These are phyloP conservation scores for Vitis vinifera DNA, from an alignment of 164 flowering plant species.

Conservation along the genomic window DNA sequence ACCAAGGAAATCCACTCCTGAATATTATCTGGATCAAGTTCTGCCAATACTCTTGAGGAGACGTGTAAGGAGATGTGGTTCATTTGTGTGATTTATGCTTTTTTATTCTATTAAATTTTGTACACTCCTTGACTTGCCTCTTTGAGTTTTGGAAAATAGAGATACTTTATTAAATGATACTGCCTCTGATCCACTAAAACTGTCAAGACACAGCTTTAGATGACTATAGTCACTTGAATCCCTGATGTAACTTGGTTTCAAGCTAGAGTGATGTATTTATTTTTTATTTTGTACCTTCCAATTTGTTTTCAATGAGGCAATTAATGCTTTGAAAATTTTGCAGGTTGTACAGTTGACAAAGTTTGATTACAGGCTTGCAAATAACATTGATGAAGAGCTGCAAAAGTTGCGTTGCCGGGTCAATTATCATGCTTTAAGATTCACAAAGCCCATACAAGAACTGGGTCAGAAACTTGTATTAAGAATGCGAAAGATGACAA, in stretches of 20 bases:
- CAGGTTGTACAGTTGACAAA: conserved; percentile 97
- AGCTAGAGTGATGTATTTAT: no score
- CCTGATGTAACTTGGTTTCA: not conserved
- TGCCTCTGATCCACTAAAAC: not conserved
- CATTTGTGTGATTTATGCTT: conserved; percentile 3
- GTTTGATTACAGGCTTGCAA: conserved; percentile 94
- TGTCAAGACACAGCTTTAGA: not conserved
- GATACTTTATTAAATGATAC: no score
- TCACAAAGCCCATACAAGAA: conserved; percentile 69
- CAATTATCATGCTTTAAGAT: conserved; percentile 87
- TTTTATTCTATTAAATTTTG: not conserved
- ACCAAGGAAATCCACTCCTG: conserved; percentile 90
- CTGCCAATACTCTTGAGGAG: conserved; percentile 88
- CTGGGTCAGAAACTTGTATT: conserved; percentile 69
- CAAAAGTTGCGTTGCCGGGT: conserved; percentile 95
- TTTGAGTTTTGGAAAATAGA: no score
- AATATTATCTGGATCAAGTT: conserved; percentile 87
- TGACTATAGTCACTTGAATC: not conserved
- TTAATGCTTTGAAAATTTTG: conserved; percentile 17
- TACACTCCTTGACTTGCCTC: no score
- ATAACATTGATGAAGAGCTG: conserved; percentile 66
- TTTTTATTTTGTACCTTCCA: no score
- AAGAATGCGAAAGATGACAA: conserved; percentile 70
- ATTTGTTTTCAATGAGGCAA: not conserved
- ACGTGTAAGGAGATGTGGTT: conserved; percentile 52